Evolutionary conservation across 2,329 filamentous ascomycete species (phyloP), one percentile per base, ranked within the genome.

Genomic region (Claviceps sp.): DNA sequence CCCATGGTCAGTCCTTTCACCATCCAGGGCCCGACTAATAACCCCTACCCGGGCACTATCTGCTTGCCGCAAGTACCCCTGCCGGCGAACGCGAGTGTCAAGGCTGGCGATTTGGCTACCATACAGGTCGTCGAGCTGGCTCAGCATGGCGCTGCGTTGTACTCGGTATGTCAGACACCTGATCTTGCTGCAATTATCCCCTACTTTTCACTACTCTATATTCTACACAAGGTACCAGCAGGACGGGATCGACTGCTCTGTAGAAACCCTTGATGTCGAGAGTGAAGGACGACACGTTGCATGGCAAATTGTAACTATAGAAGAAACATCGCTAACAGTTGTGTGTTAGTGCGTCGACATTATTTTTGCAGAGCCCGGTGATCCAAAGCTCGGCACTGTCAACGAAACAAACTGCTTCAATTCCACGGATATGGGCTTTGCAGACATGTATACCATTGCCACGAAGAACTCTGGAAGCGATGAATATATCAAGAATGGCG

Each of bases 11-110:
- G 82, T 14, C 81, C 86, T 30, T 91, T 97, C 69, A 82, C 91
- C 65, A 82, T 97, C 63, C 73, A 82, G 30, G 91, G 91, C 0
- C 90, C 91, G 1, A 78, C 77, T 44, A 93, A 89, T 68, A 77
- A 83, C 53, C 82, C 87, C n/a, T 98, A 90, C 66, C 86, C 87
- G 0, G 91, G 90, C 55, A 86, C 84, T 3, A 81, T 97, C 62
- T 98, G 93, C 64, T 71, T 97, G 47, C 89, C 90, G 0, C 89
- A 96, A 65, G 84, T 97, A 1, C 87, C 89, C 1, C 72, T 97
- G 42, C 93, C 93, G 0, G 74, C 72, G 5, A 85, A 86, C 60
- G 71, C 82, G 45, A 80, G 70, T 1, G 84, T 89, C 47, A 82
- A 86, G 48, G 71, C 83, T 0, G 93, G 93, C n/a, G 87, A 95